Evolutionary conservation across 441 rosid genomes (phyloP), one percentile per base, ranked within the genome.

Genomic region (Croton laevigatus): DNA sequence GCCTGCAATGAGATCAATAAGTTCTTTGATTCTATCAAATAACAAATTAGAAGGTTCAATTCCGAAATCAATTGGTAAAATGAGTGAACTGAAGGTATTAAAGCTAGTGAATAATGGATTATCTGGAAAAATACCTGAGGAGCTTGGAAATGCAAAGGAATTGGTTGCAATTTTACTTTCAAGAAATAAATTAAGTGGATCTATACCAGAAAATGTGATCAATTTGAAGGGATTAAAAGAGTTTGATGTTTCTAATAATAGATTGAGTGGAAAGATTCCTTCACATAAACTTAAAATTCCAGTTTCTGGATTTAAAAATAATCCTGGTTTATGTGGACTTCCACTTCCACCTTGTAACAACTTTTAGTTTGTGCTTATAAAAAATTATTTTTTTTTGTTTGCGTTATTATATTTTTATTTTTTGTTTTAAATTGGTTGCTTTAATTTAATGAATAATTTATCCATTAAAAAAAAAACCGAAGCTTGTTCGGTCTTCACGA

Each of bases 271-370:
- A 9, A 70, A 62, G 46, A 86, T 86, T 64, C 87, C 85, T 32
- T 68, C 78, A 23, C 88, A 86, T 46, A 76, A 71, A 59, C 74
- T 71, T 59, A 63, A 3, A 3, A 55, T 88, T 62, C 87, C 87
- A 9, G 82, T 54, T 0, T 81, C 85, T 61, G 77, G 85, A 1
- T 84, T 84, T 62, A 40, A 32, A 58, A 70, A 79, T 45, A 88
- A 84, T 69, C 73, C 72, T 46, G 84, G 86, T 8, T 79, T 84
- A 55, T 87, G 89, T 66, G 89, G 82, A 27, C 36, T 71, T 65
- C 88, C 89, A n/a, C 86, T 87, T 76, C 84, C 80, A 36, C 85
- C 87, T 58, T 86, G 91, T 44, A 73, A 71, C 20, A 55, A 60
- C 34, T 52, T 40, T 3, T 76, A 75, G 73, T 0, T 22, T 17